phyloP scores from a whole-genome alignment of 306 rosid genomes.

The Dalbergia oliveri region DNA sequence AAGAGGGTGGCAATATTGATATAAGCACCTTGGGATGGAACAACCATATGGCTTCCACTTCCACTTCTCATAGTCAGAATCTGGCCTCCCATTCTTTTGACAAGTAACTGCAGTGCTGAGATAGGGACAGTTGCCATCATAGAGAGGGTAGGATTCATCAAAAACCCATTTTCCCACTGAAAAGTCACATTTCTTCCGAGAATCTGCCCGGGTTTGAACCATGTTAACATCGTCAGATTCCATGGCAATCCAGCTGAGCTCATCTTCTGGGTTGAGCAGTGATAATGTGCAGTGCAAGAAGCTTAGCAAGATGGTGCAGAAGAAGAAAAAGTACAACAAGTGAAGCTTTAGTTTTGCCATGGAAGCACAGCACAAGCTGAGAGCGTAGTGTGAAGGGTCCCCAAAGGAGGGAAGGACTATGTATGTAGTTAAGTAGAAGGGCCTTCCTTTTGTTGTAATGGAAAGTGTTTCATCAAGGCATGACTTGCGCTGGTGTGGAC shows the following conservation, averaged over 20 bases:
- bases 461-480: constrained; percentile 63
- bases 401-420: constrained; percentile 44
- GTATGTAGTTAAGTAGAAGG: constrained; percentile 45
- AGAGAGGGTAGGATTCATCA: constrained; percentile 90
- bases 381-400: constrained; percentile 50
- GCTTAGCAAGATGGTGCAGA: constrained; percentile 52
- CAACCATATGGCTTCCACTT: constrained; percentile 86
- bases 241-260: constrained; percentile 55
- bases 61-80: constrained; percentile 96
- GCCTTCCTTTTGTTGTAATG: constrained; percentile 14
- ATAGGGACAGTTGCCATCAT: constrained; percentile 82
- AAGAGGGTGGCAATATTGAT: background rate
- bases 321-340: constrained; percentile 43
- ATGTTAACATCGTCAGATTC: constrained; percentile 70
- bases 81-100: constrained; percentile 93
- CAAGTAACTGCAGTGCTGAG: constrained; percentile 88
- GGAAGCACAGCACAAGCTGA: constrained; percentile 35
- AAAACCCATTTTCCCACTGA: constrained; percentile 88
- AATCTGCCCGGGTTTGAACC: constrained; percentile 63
- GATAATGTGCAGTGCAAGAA: constrained; percentile 55
- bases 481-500: constrained; percentile 78
- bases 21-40: constrained; percentile 76
- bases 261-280: constrained; percentile 56
- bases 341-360: constrained; percentile 66
- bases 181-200: constrained; percentile 66